These are phyloP conservation scores for Penicillium herquei DNA, from an alignment of 495 filamentous ascomycete species.

Conservation along the genomic window DNA sequence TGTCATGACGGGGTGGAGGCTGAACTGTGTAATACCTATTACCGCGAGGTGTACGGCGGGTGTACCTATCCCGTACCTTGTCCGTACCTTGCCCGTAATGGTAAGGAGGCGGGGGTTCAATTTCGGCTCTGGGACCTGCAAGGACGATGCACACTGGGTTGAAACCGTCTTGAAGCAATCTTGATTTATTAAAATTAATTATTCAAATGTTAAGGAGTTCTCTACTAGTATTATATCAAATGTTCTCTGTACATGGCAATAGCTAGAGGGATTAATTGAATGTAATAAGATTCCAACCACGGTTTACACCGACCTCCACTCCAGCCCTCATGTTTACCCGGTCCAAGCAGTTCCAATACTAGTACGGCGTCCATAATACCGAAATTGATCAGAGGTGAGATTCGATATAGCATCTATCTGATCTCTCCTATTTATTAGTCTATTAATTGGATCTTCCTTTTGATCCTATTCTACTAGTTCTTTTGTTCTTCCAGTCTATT, in stretches of 20 bases:
- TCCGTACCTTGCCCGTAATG: background rate
- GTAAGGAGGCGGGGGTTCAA: conserved; percentile 17
- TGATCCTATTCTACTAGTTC: too few relatives aligned
- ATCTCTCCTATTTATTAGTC: background rate
- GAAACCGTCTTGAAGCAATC: conserved; percentile 17
- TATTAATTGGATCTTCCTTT: background rate
- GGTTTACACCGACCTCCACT: conserved; percentile 20
- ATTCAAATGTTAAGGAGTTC: too few relatives aligned
- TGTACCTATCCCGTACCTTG: too few relatives aligned
- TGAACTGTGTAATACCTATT: conserved; percentile 12
- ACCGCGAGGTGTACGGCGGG: too few relatives aligned
- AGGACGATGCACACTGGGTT: conserved; percentile 23
- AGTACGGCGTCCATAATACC: background rate
- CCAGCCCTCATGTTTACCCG: background rate
- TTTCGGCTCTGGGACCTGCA: conserved; percentile 20
- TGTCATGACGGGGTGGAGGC: conserved; percentile 28
- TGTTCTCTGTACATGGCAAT: too few relatives aligned
- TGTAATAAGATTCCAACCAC: background rate
- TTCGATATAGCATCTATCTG: too few relatives aligned
- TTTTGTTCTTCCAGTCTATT: background rate
- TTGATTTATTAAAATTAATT: too few relatives aligned
- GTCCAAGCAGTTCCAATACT: background rate
- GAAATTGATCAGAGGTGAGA: too few relatives aligned
- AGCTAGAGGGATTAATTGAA: too few relatives aligned
- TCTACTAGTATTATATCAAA: too few relatives aligned